These are phyloP conservation scores for Dichotomopilus funicola DNA, from an alignment of 2,329 filamentous ascomycete genomes.

Conservation along the genomic window DNA sequence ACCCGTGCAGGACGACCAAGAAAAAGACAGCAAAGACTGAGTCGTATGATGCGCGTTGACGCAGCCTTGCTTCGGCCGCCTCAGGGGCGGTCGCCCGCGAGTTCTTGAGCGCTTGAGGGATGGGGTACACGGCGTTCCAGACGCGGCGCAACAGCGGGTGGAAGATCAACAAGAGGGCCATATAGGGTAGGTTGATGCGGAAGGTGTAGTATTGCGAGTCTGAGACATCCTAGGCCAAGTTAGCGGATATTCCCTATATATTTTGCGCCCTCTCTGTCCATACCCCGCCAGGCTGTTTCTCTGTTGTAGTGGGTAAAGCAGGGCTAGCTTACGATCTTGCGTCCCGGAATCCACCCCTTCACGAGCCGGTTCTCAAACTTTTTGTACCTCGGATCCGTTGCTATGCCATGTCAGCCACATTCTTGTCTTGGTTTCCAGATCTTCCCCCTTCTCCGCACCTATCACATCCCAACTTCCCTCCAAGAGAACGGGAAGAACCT, in stretches of 20 bases:
- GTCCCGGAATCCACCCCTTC: slow-evolving; percentile 84
- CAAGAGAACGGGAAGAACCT: slow-evolving; percentile 28
- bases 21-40: slow-evolving; percentile 74
- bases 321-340: slow-evolving; percentile 65
- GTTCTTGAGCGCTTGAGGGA: slow-evolving; percentile 27
- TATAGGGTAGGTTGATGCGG: slow-evolving; percentile 76
- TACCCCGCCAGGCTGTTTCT: too few species aligned
- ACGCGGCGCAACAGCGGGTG: slow-evolving; percentile 72
- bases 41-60: slow-evolving; percentile 75
- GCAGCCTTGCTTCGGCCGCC: slow-evolving; percentile 50
- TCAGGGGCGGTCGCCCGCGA: slow-evolving; percentile 28
- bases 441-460: not conserved
- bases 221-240: slow-evolving; percentile 63
- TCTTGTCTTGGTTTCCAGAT: too few species aligned
- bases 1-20: slow-evolving; percentile 71
- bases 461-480: too few species aligned
- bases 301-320: not conserved
- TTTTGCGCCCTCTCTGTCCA: not conserved
- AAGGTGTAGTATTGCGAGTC: slow-evolving; percentile 85
- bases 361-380: slow-evolving; percentile 66
- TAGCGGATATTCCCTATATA: not conserved
- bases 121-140: slow-evolving; percentile 55
- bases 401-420: slow-evolving; percentile 38
- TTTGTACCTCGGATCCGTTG: slow-evolving; percentile 71
- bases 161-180: slow-evolving; percentile 63